Conservation (phyloP, 2,329 filamentous ascomycete genomes). For the Fusarium sp. region DNA sequence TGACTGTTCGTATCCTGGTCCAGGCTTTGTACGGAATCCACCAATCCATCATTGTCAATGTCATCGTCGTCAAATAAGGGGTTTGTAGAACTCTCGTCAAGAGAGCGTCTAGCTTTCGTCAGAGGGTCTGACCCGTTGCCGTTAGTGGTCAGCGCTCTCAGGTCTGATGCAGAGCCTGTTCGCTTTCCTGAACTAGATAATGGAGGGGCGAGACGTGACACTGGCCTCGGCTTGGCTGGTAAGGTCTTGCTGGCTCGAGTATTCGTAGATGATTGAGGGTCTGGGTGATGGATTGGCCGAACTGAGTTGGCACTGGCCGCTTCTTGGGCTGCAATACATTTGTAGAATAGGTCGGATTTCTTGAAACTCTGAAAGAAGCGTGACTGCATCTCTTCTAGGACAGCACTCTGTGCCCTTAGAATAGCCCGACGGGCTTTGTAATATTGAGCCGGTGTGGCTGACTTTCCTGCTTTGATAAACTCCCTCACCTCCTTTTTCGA, state of each 20-base stretch:
- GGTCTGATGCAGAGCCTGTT: conserved; percentile 60
- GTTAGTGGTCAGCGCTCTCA: conserved; percentile 53
- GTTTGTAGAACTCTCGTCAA: conserved; percentile 68
- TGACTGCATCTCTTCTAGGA: conserved; percentile 85
- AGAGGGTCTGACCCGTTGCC: conserved; percentile 54
- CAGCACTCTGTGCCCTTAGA: conserved; percentile 81
- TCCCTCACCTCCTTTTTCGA: conserved; percentile 76
- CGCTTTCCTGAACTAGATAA: conserved; percentile 51
- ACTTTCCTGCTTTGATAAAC: conserved; percentile 82
- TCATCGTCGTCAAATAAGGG: conserved; percentile 87
- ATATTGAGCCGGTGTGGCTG: conserved; percentile 84
- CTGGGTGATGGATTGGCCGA: conserved; percentile 32
- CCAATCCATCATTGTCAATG: conserved; percentile 75
- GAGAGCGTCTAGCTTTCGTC: conserved; percentile 67
- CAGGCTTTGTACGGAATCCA: conserved; percentile 80
- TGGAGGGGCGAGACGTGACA: conserved; percentile 55
- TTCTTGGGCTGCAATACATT: conserved; percentile 92
- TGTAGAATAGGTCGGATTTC: conserved; percentile 93
- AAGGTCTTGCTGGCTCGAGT: conserved; percentile 50
- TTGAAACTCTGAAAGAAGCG: conserved; percentile 88
- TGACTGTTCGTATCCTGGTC: conserved; percentile 71
- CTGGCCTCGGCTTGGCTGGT: conserved; percentile 56
- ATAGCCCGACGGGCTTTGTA: conserved; percentile 84
- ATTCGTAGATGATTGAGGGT: conserved; percentile 40
- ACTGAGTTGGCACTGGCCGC: conserved; percentile 55